phyloP scores from a whole-genome alignment of 257 asterid species.

The Ligustrum vulgare region DNA sequence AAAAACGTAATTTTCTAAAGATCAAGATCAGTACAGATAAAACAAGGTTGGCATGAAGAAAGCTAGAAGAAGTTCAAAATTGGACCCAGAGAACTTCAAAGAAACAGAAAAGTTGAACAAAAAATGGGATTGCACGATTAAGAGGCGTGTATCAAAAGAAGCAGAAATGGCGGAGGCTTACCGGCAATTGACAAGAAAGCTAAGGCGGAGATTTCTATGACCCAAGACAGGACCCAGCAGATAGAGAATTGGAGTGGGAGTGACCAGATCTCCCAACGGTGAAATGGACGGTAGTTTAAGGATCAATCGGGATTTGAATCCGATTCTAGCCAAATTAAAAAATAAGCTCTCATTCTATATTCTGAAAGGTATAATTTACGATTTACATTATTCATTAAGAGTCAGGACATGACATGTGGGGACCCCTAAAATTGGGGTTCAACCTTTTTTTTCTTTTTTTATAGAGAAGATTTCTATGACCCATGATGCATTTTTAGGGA shows the following conservation, averaged over 20 bases:
- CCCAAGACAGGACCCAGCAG: slow-evolving; percentile 22
- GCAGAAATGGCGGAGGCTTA: slow-evolving; percentile 30
- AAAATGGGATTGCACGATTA: slow-evolving; percentile 6
- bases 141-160: slow-evolving; percentile 14
- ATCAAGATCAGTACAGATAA: slow-evolving; percentile 46
- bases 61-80: background rate
- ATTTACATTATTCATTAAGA: too few relatives aligned
- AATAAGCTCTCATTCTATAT: too few relatives aligned
- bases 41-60: slow-evolving; percentile 1
- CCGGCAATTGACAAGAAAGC: slow-evolving; percentile 28
- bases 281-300: too few relatives aligned
- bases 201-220: slow-evolving; percentile 30
- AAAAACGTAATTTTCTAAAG: background rate
- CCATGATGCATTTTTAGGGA: too few relatives aligned
- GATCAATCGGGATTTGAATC: too few relatives aligned
- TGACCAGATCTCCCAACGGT: slow-evolving; percentile 29
- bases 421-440: too few relatives aligned
- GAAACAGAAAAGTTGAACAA: background rate
- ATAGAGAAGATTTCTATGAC: too few relatives aligned
- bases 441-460: too few relatives aligned
- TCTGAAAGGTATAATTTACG: too few relatives aligned
- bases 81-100: background rate
- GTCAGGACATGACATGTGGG: too few relatives aligned
- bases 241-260: slow-evolving; percentile 23
- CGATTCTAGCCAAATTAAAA: too few relatives aligned